Percentiles rank a stretch among this genome's conserved stretches.
Conservation (phyloP, 352 stramenopile species). For the Phytophthora palmivora region DNA sequence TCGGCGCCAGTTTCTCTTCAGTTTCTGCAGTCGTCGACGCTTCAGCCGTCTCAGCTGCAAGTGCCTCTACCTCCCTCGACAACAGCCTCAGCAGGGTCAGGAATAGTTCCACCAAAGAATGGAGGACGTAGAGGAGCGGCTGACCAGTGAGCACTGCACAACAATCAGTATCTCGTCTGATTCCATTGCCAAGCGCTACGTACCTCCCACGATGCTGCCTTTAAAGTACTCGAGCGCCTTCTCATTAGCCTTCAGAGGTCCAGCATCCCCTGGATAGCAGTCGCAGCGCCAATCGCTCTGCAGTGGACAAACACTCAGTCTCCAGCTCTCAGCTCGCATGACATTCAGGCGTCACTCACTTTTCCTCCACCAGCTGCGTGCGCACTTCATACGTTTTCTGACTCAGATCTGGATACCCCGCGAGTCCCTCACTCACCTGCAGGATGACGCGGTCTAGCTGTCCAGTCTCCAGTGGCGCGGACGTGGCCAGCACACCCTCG, state of each 20-base stretch:
- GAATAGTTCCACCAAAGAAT: slow-evolving; percentile 44
- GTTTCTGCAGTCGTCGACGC: slow-evolving; percentile 1
- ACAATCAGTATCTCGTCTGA: slow-evolving; percentile 4
- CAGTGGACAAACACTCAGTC: slow-evolving; percentile 3
- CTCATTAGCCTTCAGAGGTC: slow-evolving; percentile 51
- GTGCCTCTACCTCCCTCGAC: slow-evolving; percentile 25
- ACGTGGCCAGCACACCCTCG: slow-evolving; percentile 70
- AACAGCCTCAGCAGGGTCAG: slow-evolving; percentile 31
- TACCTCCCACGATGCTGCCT: slow-evolving; percentile 61
- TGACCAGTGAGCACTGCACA: slow-evolving; percentile 52
- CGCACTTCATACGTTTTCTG: slow-evolving; percentile 55
- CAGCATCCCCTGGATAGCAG: slow-evolving; percentile 53
- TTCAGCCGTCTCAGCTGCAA: slow-evolving; percentile 9
- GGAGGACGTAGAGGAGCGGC: slow-evolving; percentile 41
- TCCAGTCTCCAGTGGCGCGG: slow-evolving; percentile 53
- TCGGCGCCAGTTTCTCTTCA: slow-evolving; percentile 36
- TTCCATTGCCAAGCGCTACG: background rate
- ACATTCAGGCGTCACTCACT: slow-evolving; percentile 37
- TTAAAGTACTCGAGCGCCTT: slow-evolving; percentile 73
- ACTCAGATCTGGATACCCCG: slow-evolving; percentile 40
- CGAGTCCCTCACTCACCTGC: slow-evolving; percentile 56
- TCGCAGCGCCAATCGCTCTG: slow-evolving; percentile 55
- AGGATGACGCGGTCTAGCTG: slow-evolving; percentile 59
- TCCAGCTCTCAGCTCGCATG: background rate
- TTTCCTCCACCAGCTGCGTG: slow-evolving; percentile 55